Base-by-base conservation (phyloP, 2,329 filamentous ascomycete species). In the Monosporascus sp. region DNA sequence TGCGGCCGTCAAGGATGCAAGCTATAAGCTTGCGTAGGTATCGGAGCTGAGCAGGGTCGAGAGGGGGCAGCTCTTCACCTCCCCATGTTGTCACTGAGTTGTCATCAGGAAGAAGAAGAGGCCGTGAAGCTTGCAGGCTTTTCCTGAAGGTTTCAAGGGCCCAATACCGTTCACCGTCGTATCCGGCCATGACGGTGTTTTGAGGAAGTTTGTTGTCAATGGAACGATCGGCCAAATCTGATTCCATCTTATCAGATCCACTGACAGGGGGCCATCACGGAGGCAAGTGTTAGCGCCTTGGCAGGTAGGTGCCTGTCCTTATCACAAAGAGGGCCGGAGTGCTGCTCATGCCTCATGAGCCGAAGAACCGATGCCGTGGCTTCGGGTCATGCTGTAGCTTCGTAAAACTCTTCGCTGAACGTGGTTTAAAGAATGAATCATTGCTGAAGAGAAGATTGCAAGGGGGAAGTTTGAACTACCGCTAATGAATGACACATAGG, bases 11-110 rank as follows among this genome's bases (percentile, higher is more conserved):
- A 40, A 68, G 64, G 24, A 74, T 58, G 22, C 60, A 60, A 8
- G 56, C 49, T 50, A 72, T 68, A 3, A 74, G 60, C 16, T 65
- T 53, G 9, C 56, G 58, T 7, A 74, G 50, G 43, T 71, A 74
- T n/a, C 63, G 61, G 20, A 69, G 63, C 47, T 67, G 64, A 20
- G 70, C 69, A 8, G 70, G 70, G 53, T 67, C 63, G 41, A 37
- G 51, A 44, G 61, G 57, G 43, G 59, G 14, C 22, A 51, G 40
- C 16, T 53, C 49, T 2, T 53, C 50, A 7, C 52, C 51, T 19
- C 50, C 41, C n/a, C 40, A 55, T 16, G 48, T 51, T 31, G 35
- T 40, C 43, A 31, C 27, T 22, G 52, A 55, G 37, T 55, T 35
- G 11, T 55, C 45, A n/a, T 51, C 52, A 41, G 54, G 44, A 8